Evolutionary conservation across 2,329 filamentous ascomycete genomes (phyloP), one percentile per base, ranked within the genome.

Genomic region (Lizonia empirigonia): DNA sequence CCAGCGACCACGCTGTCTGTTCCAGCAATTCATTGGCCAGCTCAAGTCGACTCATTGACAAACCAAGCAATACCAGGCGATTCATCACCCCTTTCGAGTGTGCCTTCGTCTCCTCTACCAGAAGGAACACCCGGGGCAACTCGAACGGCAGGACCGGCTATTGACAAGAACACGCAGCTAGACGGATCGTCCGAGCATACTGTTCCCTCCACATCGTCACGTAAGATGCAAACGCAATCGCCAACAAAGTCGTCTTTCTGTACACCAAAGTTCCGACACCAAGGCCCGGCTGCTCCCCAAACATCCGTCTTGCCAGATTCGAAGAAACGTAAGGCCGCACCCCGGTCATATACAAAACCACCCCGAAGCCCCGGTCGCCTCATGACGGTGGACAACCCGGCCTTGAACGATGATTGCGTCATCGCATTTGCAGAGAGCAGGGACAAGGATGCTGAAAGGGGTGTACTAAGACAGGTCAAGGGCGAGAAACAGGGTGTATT

Each of bases 401-500:
- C 51, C 2, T 56, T 76, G 26, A 70, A 69, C 37, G 36, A 56
- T 12, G 59, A 72, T 38, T 74, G 70, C 41, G 66, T 71, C 1
- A 63, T 74, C 26, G 64, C 65, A 15, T 74, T 68, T 54, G 72
- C 74, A 5, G 59, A 67, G 37, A 59, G 52, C 7, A 27, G 49
- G 40, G 51, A 55, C 23, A 51, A 52, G 41, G 44, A 50, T 7
- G 47, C 41, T 2, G 59, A 64, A 9, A 56, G 59, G 2, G 56
- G 58, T 19, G 58, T 69, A 34, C 53, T 76, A 44, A 69, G 76
- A 42, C 74, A 77, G 55, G 61, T 77, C 1, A 64, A 63, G 34
- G 68, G 72, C 35, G 73, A 74, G 52, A 64, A 74, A 45, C 59
- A 65, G 19, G 76, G 75, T 6, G 52, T 65, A 18, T 79, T 78